Evolutionary conservation across 371 early-diverging fungal species (phyloP), one percentile per base, ranked within the genome.

Genomic region (Nematocida ironsii): DNA sequence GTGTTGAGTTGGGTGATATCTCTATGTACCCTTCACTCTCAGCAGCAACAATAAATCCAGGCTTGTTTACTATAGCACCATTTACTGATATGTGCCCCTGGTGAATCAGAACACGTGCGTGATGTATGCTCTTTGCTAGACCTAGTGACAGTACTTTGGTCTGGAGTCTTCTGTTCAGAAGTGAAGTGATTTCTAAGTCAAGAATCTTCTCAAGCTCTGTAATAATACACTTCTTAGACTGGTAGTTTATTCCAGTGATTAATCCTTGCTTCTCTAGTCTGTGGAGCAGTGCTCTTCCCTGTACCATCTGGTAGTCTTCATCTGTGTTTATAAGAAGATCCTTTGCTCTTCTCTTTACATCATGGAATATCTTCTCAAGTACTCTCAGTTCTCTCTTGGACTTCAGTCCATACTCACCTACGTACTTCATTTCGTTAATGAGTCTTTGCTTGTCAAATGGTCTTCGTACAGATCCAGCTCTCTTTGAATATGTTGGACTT

Each of bases 311-410:
- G 86, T 96, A 92, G 87, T 96, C 94, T 90, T 96, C 94, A 86
- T 92, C 92, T 75, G 94, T 94, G 82, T 95, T 90, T 82, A 94
- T 99, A 84, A 99, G 91, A 83, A 99, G 92, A 89, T 95, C 95
- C 93, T 96, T 94, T 86, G 98, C 98, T 86, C 96, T 94, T 92
- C 94, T 94, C 90, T 97, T 97, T 87, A 97, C 94, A 90, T 95
- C 94, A 90, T 95, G 94, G 84, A 95, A 91, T 76, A 94, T 93
- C 88, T 91, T 92, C 75, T 94, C 93, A 75, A 95, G 92, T 86
- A 95, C 92, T 93, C 95, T 96, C 89, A 97, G 94, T 90, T 99
- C 97, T 86, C 92, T 93, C 93, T 99, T 99, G 94, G 95, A 95
- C 88, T 93, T 92, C 86, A 98, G 93, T 89, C 98, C 98, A 90